These are phyloP conservation scores for Abrus precatorius DNA, from an alignment of 306 rosid genomes.

Conservation along the genomic window DNA sequence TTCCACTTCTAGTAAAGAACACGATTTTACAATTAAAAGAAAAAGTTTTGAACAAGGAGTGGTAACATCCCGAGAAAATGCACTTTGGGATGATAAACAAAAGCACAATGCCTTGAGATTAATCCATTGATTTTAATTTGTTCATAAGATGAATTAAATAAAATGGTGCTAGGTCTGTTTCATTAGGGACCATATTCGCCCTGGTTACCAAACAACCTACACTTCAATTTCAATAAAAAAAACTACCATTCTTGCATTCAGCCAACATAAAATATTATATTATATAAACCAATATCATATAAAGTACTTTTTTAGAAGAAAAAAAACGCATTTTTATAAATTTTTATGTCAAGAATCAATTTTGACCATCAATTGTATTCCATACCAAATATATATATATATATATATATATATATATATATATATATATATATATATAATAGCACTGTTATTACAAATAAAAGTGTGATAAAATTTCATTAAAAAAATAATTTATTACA, in stretches of 20 bases:
- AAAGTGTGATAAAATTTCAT: too few species aligned
- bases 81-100: slow-evolving; percentile 7
- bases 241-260: background rate
- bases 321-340: too few species aligned
- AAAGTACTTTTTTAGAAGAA: background rate
- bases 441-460: too few species aligned
- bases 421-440: too few species aligned
- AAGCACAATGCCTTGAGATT: background rate
- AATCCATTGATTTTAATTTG: slow-evolving; percentile 1
- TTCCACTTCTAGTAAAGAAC: slow-evolving; percentile 33
- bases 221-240: background rate
- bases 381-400: too few species aligned
- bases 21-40: background rate
- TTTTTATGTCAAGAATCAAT: too few species aligned
- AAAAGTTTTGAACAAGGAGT: slow-evolving; percentile 20
- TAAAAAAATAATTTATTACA: too few species aligned
- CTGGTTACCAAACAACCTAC: background rate
- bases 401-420: too few species aligned
- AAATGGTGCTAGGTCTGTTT: slow-evolving; percentile 36
- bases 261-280: background rate
- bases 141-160: background rate
- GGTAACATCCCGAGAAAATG: slow-evolving; percentile 17
- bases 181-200: slow-evolving; percentile 12
- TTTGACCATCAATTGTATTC: too few species aligned
- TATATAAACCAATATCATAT: background rate